Evolutionary conservation across 2,329 filamentous ascomycete species (phyloP).

Genomic region (Chrysoporthe deuterocubensis): DNA sequence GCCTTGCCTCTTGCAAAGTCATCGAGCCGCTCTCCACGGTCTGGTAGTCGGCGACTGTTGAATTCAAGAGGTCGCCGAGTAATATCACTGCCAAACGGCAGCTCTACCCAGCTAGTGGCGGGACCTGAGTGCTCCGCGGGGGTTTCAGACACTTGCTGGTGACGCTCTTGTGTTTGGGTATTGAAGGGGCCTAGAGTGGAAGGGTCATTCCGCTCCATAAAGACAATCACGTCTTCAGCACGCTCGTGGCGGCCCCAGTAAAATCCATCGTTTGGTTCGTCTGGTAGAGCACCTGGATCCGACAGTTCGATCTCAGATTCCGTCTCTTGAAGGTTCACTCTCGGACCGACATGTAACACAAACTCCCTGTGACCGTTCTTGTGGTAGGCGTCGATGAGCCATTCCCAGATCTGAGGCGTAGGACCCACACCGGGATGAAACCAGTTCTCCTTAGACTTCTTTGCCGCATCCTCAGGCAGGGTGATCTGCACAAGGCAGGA

Average conservation of each 20-base stretch:
- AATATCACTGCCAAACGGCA: neutral
- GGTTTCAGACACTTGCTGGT: too few species aligned
- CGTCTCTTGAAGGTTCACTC: neutral
- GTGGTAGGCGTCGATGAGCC: constrained; percentile 9
- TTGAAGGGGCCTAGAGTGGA: neutral
- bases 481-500: constrained; percentile 3
- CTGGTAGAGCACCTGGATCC: neutral
- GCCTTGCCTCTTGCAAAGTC: constrained; percentile 20
- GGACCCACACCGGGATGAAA: constrained; percentile 16
- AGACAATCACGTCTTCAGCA: constrained; percentile 4
- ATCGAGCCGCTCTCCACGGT: constrained; percentile 3
- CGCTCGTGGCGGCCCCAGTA: constrained; percentile 13
- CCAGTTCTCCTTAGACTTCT: neutral
- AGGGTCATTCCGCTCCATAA: neutral
- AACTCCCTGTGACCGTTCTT: constrained; percentile 7
- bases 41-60: neutral
- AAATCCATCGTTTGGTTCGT: neutral
- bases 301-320: neutral
- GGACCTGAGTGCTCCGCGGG: neutral
- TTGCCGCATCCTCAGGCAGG: neutral
- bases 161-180: neutral
- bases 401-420: constrained; percentile 15
- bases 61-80: neutral
- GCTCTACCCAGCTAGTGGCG: neutral
- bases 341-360: neutral